A percentile compares a stretch with the other conserved stretches of the same genome.
phyloP scores from a whole-genome alignment of 2,329 filamentous ascomycete species.

The Talaromyces sp. region DNA sequence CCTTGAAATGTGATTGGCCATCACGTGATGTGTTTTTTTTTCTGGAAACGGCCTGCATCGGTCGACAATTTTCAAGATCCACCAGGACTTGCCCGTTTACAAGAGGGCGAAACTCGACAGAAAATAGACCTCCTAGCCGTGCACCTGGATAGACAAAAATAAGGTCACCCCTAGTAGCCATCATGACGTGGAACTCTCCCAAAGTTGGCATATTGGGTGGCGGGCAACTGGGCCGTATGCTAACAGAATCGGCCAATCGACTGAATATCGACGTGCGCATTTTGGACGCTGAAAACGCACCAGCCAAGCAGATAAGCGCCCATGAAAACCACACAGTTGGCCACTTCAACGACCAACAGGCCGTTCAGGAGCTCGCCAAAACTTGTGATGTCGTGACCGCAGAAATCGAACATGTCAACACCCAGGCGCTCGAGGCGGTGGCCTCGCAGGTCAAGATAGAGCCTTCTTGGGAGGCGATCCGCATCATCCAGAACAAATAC shows the following conservation, averaged over 20 bases:
- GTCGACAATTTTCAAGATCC: conserved; percentile 9
- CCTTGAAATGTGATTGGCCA: not conserved
- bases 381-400: conserved; percentile 79
- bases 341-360: conserved; percentile 78
- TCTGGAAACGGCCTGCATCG: not conserved
- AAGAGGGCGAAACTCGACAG: not conserved
- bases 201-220: conserved; percentile 53
- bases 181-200: conserved; percentile 35
- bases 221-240: conserved; percentile 87
- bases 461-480: conserved; percentile 80
- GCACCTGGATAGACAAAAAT: not conserved
- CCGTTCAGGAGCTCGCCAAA: conserved; percentile 74
- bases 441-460: conserved; percentile 64
- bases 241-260: conserved; percentile 77
- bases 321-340: conserved; percentile 72
- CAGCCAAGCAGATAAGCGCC: conserved; percentile 80
- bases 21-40: not conserved
- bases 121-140: not conserved
- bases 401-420: conserved; percentile 93
- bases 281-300: conserved; percentile 70
- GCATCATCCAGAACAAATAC: conserved; percentile 91
- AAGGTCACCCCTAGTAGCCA: not conserved
- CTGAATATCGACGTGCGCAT: conserved; percentile 76
- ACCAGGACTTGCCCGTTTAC: conserved; percentile 2
- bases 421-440: conserved; percentile 81